Evolutionary conservation across 2,329 filamentous ascomycete genomes (phyloP).

Genomic region (Penicillium palitans): DNA sequence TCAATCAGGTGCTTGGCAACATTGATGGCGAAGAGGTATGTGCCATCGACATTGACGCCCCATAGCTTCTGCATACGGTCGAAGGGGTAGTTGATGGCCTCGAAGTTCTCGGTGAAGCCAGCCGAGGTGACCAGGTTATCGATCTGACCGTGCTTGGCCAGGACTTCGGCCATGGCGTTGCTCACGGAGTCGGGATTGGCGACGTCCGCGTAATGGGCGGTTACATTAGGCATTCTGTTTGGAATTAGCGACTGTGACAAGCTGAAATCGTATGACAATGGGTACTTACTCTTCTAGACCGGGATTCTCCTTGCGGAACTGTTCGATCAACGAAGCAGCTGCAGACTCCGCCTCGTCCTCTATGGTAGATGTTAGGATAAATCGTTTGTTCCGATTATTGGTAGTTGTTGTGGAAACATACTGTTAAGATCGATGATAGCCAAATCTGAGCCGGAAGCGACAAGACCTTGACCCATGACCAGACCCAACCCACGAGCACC

Average conservation of each 20-base stretch:
- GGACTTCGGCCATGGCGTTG: conserved; percentile 67
- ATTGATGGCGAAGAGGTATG: conserved; percentile 80
- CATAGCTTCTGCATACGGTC: conserved; percentile 91
- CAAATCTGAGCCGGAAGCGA: conserved; percentile 82
- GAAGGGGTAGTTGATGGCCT: conserved; percentile 85
- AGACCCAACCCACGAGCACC: conserved; percentile 85
- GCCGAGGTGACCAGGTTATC: conserved; percentile 94
- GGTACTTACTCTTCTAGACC: conserved; percentile 62
- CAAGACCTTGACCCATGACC: conserved; percentile 89
- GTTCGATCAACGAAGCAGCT: conserved; percentile 69
- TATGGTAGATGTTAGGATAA: conserved; percentile 37
- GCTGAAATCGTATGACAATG: background rate
- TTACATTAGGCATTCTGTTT: conserved; percentile 71
- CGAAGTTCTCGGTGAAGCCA: conserved; percentile 94
- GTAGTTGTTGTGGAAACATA: conserved; percentile 47
- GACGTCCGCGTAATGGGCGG: conserved; percentile 87
- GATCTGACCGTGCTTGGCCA: conserved; percentile 74
- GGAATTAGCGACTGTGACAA: background rate
- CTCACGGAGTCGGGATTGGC: conserved; percentile 77
- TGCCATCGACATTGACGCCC: conserved; percentile 91
- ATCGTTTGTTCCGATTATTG: background rate
- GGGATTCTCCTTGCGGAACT: conserved; percentile 78
- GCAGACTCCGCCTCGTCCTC: conserved; percentile 81
- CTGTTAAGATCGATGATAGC: conserved; percentile 94
- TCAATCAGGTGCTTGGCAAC: conserved; percentile 88